A percentile compares a stretch with the other conserved stretches of the same genome.
phyloP scores from a whole-genome alignment of 208 protist species.

The Porcisia hertigi region DNA sequence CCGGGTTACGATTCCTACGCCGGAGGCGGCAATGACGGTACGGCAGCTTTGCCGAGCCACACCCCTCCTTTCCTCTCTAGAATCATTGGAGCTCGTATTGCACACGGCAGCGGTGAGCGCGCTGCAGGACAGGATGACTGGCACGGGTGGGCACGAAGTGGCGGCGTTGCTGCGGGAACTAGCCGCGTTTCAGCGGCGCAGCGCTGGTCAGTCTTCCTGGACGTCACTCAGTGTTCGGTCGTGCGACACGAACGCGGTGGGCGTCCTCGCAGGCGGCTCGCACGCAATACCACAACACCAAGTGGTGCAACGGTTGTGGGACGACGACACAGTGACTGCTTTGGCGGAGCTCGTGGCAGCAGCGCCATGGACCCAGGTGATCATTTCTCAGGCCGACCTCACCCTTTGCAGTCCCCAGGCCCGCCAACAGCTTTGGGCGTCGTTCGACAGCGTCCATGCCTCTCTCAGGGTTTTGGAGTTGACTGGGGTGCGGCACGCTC shows the following conservation, averaged over 20 bases:
- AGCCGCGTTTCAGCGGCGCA: constrained; percentile 5
- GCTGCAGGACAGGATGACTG: constrained; percentile 9
- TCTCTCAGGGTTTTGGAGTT: constrained; percentile 42
- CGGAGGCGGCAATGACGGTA: constrained; percentile 13
- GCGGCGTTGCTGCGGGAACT: constrained; percentile 22
- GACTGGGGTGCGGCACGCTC: constrained; percentile 34
- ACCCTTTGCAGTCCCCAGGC: constrained; percentile 23
- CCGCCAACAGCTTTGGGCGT: constrained; percentile 27
- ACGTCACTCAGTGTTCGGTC: constrained; percentile 1
- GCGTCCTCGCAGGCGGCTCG: background rate
- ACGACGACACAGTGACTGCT: constrained; percentile 25
- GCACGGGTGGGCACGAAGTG: constrained; percentile 7
- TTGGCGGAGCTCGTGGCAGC: constrained; percentile 34
- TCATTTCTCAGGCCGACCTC: constrained; percentile 38
- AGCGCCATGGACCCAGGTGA: constrained; percentile 24
- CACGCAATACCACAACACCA: constrained; percentile 1
- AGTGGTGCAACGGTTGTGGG: constrained; percentile 28
- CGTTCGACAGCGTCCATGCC: constrained; percentile 18
- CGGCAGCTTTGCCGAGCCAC: constrained; percentile 6
- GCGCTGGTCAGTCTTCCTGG: background rate
- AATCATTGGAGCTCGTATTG: constrained; percentile 33
- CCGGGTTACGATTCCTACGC: constrained; percentile 19
- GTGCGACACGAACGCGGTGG: constrained; percentile 5
- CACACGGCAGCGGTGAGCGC: constrained; percentile 16
- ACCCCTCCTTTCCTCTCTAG: constrained; percentile 25